Evolutionary conservation across 768 basidiomycete species (phyloP).

Genomic region (Agrocybe chaxingu): DNA sequence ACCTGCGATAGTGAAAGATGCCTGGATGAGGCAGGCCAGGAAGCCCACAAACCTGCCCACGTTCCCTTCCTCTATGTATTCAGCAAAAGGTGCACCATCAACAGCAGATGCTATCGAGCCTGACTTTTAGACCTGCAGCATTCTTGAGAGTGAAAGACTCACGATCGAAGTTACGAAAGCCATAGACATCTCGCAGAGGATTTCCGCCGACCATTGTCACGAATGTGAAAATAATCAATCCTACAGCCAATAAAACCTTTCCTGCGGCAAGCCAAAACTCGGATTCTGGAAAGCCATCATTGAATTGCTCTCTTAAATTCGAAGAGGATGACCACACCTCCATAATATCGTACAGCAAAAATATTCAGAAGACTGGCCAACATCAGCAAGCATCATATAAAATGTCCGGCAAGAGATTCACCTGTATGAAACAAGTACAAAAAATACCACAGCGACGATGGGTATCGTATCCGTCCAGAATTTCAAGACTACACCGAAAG

Average conservation of each 20-base stretch:
- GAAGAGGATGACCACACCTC: conserved; percentile 30
- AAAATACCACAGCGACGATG: conserved; percentile 38
- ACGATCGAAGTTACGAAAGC: conserved; percentile 54
- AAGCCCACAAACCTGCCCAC: conserved; percentile 63
- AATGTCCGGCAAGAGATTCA: conserved; percentile 16
- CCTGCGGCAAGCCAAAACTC: conserved; percentile 56
- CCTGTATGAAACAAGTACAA: conserved; percentile 41
- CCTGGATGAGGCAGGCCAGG: conserved; percentile 58
- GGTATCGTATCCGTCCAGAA: conserved; percentile 55
- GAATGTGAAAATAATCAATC: conserved; percentile 53
- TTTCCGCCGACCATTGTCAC: conserved; percentile 62
- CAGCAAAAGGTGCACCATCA: conserved; percentile 50
- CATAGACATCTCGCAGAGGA: conserved; percentile 49
- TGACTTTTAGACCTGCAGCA: background rate
- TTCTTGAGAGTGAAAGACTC: conserved; percentile 11
- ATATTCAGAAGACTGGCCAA: conserved; percentile 37
- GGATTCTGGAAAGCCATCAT: conserved; percentile 32
- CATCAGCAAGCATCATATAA: background rate
- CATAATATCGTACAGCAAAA: conserved; percentile 47
- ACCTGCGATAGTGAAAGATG: conserved; percentile 60
- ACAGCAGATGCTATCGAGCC: conserved; percentile 36
- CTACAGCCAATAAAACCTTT: conserved; percentile 44
- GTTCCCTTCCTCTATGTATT: conserved; percentile 51
- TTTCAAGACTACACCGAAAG: conserved; percentile 49
- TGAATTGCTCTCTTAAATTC: background rate